A percentile compares a stretch with the other conserved stretches of the same genome.
phyloP scores from a whole-genome alignment of 179 eudicot species.

The Amaranthus tricolor region DNA sequence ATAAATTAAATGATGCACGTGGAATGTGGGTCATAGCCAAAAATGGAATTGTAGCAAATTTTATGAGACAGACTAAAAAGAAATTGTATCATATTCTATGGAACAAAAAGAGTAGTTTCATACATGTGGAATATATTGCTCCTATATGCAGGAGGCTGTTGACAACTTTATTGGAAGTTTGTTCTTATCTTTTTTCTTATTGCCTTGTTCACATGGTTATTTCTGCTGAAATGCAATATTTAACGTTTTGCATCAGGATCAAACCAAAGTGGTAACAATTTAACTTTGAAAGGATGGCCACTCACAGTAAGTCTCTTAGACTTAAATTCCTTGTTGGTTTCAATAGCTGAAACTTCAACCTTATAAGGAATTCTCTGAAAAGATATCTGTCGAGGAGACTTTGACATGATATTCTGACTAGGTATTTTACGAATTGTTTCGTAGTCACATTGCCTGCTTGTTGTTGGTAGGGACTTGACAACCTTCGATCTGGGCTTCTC shows the following conservation, averaged over 20 bases:
- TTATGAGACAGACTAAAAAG: too few relatives aligned
- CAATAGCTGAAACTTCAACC: not conserved
- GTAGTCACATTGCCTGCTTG: not conserved
- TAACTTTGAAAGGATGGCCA: constrained; percentile 95
- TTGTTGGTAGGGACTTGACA: constrained; percentile 54
- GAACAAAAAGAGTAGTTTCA: not conserved
- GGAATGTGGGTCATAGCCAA: too few relatives aligned
- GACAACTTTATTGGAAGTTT: not conserved
- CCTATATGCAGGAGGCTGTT: constrained; percentile 1
- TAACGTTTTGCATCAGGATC: constrained; percentile 53
- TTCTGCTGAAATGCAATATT: constrained; percentile 15
- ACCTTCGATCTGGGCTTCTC: constrained; percentile 63
- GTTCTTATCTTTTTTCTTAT: not conserved
- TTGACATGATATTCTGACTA: not conserved
- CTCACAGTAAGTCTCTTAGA: constrained; percentile 63
- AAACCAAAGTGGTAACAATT: constrained; percentile 74
- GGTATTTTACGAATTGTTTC: not conserved
- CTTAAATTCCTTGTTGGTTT: not conserved
- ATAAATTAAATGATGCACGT: too few relatives aligned
- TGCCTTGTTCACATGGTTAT: not conserved
- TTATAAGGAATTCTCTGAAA: not conserved
- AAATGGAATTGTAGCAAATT: too few relatives aligned
- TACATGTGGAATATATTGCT: not conserved
- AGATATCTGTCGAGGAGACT: not conserved
- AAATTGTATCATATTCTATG: too few relatives aligned